These are phyloP conservation scores for Eucalyptus microcorys DNA, from an alignment of 345 rosid species.

Conservation along the genomic window DNA sequence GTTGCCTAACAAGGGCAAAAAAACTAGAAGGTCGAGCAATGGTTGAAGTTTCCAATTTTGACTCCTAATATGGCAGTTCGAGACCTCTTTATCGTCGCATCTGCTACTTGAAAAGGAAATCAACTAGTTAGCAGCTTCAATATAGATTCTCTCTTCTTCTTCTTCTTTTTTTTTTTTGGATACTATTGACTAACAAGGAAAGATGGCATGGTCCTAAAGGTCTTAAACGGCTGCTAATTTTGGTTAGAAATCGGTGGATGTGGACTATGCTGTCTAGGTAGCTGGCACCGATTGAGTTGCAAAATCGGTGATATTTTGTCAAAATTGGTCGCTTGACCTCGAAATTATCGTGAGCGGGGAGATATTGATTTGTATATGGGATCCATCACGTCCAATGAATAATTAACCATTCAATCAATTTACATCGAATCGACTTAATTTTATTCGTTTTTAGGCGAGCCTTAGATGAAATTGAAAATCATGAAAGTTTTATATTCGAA, in stretches of 20 bases:
- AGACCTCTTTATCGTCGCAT: background rate
- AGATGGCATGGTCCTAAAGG: background rate
- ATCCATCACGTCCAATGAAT: too few relatives aligned
- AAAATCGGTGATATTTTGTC: accelerated
- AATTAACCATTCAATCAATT: background rate
- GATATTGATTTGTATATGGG: accelerated
- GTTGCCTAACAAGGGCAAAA: background rate
- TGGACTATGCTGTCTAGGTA: accelerated
- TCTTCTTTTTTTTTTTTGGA: background rate
- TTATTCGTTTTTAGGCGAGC: background rate
- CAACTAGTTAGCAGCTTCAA: background rate
- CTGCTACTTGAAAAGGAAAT: background rate
- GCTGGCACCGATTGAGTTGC: accelerated
- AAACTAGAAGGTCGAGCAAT: background rate
- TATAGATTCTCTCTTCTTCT: background rate
- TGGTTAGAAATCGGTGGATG: background rate
- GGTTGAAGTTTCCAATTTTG: background rate
- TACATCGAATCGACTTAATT: accelerated
- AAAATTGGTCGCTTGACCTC: background rate
- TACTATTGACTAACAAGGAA: background rate
- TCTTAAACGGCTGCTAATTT: background rate
- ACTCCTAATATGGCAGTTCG: background rate
- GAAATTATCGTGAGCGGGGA: background rate
- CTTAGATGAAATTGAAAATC: background rate
- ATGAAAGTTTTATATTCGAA: background rate